phyloP scores from a whole-genome alignment of 2,329 filamentous ascomycete genomes.

The Arthrobotrys megalospora region DNA sequence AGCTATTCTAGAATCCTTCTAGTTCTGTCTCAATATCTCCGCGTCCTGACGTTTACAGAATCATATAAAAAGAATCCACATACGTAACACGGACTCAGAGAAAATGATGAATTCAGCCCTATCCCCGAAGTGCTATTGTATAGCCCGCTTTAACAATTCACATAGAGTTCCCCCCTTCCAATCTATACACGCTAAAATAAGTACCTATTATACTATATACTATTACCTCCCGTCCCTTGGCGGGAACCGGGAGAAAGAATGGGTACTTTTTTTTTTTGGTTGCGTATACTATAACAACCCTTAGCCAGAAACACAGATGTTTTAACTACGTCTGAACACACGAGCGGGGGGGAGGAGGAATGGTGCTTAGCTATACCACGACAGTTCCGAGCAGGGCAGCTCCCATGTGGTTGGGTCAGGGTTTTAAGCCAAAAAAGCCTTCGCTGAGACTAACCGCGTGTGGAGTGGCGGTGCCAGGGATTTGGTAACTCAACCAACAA shows the following conservation, averaged over 20 bases:
- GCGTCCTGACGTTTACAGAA: not conserved
- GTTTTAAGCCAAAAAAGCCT: too few relatives aligned
- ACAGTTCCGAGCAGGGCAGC: too few relatives aligned
- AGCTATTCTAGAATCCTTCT: slow-evolving; percentile 21
- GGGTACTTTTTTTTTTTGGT: not conserved
- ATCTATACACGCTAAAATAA: slow-evolving; percentile 5
- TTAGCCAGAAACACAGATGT: slow-evolving; percentile 32
- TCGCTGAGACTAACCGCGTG: too few relatives aligned
- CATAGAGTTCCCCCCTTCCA: not conserved
- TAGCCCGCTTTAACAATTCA: not conserved
- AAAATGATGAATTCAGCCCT: slow-evolving; percentile 1
- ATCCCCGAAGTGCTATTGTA: not conserved
- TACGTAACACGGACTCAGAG: not conserved
- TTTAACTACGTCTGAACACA: slow-evolving; percentile 53
- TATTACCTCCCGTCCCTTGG: slow-evolving; percentile 26
- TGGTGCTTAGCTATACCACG: not conserved
- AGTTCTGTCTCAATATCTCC: slow-evolving; percentile 12
- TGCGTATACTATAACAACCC: not conserved
- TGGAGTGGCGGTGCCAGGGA: too few relatives aligned
- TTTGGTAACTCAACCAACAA: too few relatives aligned
- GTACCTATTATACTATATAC: not conserved
- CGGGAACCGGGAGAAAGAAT: not conserved
- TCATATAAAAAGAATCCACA: not conserved
- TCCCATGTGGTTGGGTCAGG: too few relatives aligned
- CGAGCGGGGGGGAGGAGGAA: not conserved